Percentiles rank a stretch among this genome's conserved stretches.
These are phyloP conservation scores for Toxoplasma gondii DNA, from an alignment of 169 alveolate species.

Conservation along the genomic window DNA sequence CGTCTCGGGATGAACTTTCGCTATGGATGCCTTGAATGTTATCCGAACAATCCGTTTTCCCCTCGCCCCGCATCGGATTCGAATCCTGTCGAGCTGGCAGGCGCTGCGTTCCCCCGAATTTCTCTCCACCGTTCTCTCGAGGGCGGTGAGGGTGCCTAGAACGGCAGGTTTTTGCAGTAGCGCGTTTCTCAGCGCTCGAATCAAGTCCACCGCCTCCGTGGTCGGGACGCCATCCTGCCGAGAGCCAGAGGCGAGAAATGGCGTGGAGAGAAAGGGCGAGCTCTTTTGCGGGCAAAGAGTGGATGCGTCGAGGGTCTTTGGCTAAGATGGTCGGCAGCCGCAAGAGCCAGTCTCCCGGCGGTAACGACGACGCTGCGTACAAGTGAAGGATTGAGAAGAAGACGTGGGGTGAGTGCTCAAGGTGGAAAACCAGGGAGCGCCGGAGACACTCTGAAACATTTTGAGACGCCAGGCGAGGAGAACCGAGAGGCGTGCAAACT, in stretches of 20 bases:
- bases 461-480: background rate
- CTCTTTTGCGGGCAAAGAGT: slow-evolving; percentile 1
- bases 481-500: background rate
- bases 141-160: no score
- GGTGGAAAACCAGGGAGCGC: background rate
- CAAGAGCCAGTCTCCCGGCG: background rate
- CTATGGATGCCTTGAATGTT: no score
- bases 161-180: background rate
- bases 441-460: background rate
- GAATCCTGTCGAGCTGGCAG: no score
- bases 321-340: background rate
- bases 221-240: background rate
- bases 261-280: background rate
- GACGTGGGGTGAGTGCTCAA: slow-evolving; percentile 12
- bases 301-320: background rate
- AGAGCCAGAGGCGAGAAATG: background rate
- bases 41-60: no score
- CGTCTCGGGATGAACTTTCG: no score
- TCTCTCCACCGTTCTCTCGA: no score
- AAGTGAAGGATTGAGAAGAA: slow-evolving; percentile 4
- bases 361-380: slow-evolving; percentile 24
- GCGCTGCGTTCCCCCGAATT: no score
- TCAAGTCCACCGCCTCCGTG: background rate
- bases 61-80: no score
- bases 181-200: background rate